Evolutionary conservation across 2,329 filamentous ascomycete species (phyloP).

Genomic region (Podosphaera fusca): DNA sequence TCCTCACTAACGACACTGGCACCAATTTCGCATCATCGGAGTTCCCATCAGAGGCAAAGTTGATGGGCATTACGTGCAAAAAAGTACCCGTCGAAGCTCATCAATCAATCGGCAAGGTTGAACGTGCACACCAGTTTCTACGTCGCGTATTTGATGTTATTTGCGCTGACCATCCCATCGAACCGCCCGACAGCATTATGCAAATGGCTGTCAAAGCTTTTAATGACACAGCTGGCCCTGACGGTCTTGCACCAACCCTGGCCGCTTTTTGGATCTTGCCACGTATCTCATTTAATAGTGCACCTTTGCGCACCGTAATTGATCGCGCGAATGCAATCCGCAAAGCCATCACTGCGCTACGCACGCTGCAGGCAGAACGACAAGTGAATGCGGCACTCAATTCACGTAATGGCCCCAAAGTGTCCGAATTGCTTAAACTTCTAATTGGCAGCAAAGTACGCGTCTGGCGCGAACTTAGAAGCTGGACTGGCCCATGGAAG

Average conservation of each 20-base stretch:
- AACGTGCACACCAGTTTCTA: not conserved
- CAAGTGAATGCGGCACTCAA: constrained; percentile 1
- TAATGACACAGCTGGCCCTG: not conserved
- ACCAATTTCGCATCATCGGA: not conserved
- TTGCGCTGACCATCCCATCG: not conserved
- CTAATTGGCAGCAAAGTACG: not conserved
- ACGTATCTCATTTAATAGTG: not conserved
- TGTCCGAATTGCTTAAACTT: not conserved
- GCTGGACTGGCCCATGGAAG: too few relatives aligned
- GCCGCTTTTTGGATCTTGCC: not conserved
- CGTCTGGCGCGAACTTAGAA: not conserved
- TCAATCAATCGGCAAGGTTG: not conserved
- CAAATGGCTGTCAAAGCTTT: constrained; percentile 1
- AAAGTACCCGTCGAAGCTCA: not conserved
- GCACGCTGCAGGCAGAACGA: not conserved
- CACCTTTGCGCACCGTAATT: not conserved
- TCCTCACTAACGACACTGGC: not conserved
- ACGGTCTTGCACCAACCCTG: not conserved
- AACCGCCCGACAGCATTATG: not conserved
- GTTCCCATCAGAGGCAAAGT: not conserved
- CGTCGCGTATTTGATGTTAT: not conserved
- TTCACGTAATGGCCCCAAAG: not conserved
- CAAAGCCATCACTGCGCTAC: constrained; percentile 3
- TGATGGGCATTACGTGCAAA: not conserved
- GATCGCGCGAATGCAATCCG: not conserved